These are phyloP conservation scores for Naganishia sp. DNA, from an alignment of 1,284 basidiomycete genomes.

Conservation along the genomic window DNA sequence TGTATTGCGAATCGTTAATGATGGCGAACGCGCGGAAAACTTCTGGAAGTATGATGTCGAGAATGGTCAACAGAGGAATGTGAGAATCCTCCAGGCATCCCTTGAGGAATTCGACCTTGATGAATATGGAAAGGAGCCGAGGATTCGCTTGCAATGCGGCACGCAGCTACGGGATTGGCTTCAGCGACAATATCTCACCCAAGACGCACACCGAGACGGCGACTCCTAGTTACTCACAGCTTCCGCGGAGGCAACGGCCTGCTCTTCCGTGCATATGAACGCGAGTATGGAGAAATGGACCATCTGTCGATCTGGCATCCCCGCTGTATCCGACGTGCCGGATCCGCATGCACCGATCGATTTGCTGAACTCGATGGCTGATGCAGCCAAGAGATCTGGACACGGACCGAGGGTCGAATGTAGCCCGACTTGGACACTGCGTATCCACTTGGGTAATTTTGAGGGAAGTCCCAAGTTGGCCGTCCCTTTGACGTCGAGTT, in stretches of 20 bases:
- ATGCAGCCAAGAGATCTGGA: no score
- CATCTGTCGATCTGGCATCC: neutral
- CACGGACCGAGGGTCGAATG: no score
- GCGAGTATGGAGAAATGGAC: neutral
- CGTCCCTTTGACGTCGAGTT: no score
- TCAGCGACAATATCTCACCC: no score
- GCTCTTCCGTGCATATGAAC: neutral
- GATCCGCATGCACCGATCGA: no score
- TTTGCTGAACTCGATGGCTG: no score
- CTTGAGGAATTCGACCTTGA: neutral
- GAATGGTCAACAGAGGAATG: neutral
- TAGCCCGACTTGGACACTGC: no score
- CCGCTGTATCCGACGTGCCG: no score
- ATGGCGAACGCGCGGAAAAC: conserved; percentile 7
- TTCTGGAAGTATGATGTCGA: neutral
- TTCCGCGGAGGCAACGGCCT: neutral
- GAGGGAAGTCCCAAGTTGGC: no score
- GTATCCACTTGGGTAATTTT: no score
- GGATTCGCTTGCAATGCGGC: neutral
- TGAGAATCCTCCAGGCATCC: neutral
- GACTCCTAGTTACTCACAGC: neutral
- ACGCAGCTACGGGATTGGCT: neutral
- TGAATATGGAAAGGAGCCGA: neutral
- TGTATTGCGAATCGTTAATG: neutral
- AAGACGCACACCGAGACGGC: no score